These are phyloP conservation scores for Fragaria vesca DNA, from an alignment of 306 rosid species.

Conservation along the genomic window DNA sequence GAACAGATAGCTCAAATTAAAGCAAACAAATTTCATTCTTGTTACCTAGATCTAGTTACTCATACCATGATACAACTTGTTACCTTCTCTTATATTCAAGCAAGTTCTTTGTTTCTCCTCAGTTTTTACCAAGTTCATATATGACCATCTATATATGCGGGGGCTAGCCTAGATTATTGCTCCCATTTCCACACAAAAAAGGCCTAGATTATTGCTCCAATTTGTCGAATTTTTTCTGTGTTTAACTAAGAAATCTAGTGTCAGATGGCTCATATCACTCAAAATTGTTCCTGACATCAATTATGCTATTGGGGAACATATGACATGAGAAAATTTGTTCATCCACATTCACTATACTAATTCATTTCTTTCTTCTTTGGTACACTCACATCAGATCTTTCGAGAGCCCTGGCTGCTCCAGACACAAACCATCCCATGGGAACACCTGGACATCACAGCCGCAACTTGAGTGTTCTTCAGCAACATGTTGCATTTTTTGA, in stretches of 20 bases:
- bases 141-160: background rate
- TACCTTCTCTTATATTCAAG: background rate
- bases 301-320: background rate
- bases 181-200: too few species aligned
- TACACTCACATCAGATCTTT: slow-evolving; percentile 39
- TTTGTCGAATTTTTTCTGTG: background rate
- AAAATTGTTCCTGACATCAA: background rate
- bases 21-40: background rate
- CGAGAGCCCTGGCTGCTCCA: slow-evolving; percentile 73
- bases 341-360: background rate
- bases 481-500: slow-evolving; percentile 81
- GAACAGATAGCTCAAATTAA: background rate
- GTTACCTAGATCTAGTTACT: background rate
- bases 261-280: background rate
- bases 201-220: too few species aligned
- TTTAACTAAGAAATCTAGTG: background rate
- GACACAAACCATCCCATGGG: slow-evolving; percentile 70
- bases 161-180: background rate
- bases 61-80: background rate
- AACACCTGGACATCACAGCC: slow-evolving; percentile 55
- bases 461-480: slow-evolving; percentile 71
- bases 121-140: background rate
- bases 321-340: background rate
- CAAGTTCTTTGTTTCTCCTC: too few species aligned
- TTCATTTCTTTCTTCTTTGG: background rate